Conservation (phyloP, 1,284 basidiomycete genomes). For the Tylopilus sp. region DNA sequence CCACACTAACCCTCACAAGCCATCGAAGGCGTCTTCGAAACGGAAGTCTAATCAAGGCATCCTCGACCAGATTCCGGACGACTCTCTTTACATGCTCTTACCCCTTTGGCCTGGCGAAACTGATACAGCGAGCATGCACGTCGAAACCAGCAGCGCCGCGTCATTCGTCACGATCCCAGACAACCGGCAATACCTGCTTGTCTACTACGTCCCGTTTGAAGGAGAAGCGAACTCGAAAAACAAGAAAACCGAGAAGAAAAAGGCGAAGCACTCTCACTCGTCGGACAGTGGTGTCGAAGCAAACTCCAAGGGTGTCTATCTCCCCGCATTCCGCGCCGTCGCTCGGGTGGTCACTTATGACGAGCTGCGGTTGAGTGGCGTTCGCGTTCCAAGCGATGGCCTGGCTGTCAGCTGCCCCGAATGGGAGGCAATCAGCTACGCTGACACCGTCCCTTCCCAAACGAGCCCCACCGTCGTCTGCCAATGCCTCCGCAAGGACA, state of each 20-base stretch:
- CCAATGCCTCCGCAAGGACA: conserved; percentile 55
- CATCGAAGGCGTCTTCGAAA: conserved; percentile 23
- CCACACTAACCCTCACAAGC: conserved; percentile 48
- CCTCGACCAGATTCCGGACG: conserved; percentile 60
- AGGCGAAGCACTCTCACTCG: conserved; percentile 29
- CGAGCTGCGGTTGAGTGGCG: conserved; percentile 64
- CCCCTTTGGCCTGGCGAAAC: conserved; percentile 77
- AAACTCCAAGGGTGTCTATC: conserved; percentile 45
- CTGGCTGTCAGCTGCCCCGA: conserved; percentile 61
- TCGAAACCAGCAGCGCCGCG: conserved; percentile 31
- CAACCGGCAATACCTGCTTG: conserved; percentile 64
- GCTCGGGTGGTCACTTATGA: conserved; percentile 65
- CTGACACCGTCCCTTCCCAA: conserved; percentile 1
- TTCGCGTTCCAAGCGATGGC: conserved; percentile 69
- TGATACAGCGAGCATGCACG: conserved; percentile 40
- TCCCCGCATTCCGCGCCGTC: conserved; percentile 60
- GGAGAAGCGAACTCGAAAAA: conserved; percentile 25
- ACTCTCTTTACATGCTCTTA: conserved; percentile 75
- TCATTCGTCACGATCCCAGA: conserved; percentile 42
- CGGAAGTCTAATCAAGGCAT: conserved; percentile 39
- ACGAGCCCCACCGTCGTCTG: conserved; percentile 49
- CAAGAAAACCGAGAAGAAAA: conserved; percentile 36
- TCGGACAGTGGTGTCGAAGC: conserved; percentile 37
- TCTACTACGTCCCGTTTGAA: conserved; percentile 60
- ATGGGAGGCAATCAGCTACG: conserved; percentile 46